Conservation (phyloP, 2,329 filamentous ascomycete species). For the Cryphonectria carpinicola region DNA sequence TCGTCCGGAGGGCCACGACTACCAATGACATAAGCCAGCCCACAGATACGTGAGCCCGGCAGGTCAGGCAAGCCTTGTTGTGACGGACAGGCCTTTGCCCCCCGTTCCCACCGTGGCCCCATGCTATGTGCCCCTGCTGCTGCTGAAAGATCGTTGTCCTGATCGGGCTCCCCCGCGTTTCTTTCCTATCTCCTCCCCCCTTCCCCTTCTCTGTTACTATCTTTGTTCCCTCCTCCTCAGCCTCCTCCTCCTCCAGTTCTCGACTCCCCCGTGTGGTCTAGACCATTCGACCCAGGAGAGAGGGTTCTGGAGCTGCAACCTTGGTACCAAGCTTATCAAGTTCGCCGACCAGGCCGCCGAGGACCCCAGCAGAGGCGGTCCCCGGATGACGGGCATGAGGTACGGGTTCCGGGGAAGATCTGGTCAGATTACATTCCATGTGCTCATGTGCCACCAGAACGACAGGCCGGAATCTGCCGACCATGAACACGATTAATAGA, state of each 20-base stretch:
- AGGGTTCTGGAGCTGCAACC: slow-evolving; percentile 4
- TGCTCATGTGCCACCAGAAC: background rate
- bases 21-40: background rate
- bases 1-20: background rate
- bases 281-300: slow-evolving; percentile 7
- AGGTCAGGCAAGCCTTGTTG: background rate
- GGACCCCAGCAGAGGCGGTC: slow-evolving; percentile 2
- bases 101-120: background rate
- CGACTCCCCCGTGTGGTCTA: background rate
- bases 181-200: background rate
- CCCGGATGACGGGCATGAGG: slow-evolving; percentile 2
- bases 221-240: background rate
- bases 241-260: background rate
- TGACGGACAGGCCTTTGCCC: background rate
- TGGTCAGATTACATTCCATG: background rate
- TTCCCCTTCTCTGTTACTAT: background rate
- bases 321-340: slow-evolving; percentile 1
- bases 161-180: slow-evolving; percentile 1
- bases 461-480: background rate
- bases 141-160: background rate
- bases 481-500: background rate
- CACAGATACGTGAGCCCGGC: background rate
- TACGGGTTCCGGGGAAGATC: slow-evolving; percentile 1
- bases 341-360: background rate
- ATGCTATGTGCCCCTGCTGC: background rate